Percentiles rank a stretch among this genome's conserved stretches.
Conservation (phyloP, 2,329 filamentous ascomycete species). For the Zymoseptoria crescenta region DNA sequence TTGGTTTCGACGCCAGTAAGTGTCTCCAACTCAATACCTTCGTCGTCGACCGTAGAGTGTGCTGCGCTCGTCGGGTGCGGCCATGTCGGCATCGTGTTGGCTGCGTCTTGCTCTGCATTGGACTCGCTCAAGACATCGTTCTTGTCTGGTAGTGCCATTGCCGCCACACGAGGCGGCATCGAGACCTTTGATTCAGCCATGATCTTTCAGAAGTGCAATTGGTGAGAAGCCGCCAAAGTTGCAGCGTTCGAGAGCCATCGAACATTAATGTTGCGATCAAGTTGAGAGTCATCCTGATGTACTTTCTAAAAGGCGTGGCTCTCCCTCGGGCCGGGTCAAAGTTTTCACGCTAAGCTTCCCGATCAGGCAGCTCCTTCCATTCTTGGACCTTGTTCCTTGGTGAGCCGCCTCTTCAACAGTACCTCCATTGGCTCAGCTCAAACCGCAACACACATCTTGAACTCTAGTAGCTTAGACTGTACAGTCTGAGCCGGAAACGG, state of each 20-base stretch:
- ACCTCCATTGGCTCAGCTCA: too few relatives aligned
- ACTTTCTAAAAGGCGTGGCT: not conserved
- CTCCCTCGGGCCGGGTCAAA: not conserved
- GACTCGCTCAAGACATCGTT: not conserved
- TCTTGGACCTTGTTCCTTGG: not conserved
- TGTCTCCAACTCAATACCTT: slow-evolving; percentile 6
- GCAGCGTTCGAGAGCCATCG: not conserved
- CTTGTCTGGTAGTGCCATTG: not conserved
- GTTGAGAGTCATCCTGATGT: not conserved
- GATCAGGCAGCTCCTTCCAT: not conserved
- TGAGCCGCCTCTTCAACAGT: too few relatives aligned
- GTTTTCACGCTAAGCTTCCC: not conserved
- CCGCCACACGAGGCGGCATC: not conserved
- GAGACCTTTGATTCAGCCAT: not conserved
- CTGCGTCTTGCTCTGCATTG: not conserved
- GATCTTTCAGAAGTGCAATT: not conserved
- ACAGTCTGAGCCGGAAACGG: too few relatives aligned
- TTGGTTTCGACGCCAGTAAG: slow-evolving; percentile 10
- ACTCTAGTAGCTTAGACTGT: too few relatives aligned
- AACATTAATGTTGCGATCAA: not conserved
- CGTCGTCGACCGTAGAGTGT: not conserved
- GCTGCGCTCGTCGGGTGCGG: not conserved
- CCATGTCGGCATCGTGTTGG: not conserved
- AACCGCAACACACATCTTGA: too few relatives aligned
- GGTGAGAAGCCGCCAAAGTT: not conserved